Evolutionary conservation across 805 yeast genomes (phyloP), one percentile per base, ranked within the genome.

Genomic region (Candida koratica): DNA sequence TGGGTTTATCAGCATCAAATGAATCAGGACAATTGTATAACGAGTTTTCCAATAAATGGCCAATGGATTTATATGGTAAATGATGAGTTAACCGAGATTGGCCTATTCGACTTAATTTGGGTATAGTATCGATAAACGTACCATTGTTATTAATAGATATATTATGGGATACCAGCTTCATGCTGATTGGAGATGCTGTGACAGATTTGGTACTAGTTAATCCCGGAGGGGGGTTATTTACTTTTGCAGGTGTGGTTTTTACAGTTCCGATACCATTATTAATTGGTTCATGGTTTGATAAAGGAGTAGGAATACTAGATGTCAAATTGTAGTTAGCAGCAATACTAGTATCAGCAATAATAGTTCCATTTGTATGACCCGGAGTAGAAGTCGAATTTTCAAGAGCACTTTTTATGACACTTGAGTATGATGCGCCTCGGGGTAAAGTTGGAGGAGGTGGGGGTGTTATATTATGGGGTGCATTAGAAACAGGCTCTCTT

Each of bases 1-100:
- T 75, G 12, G 97, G 95, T 48, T 69, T 75, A 51, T 90, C 97
- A 2, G 95, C 81, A 55, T 90, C 95, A 40, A 80, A 74, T 1
- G 97, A 85, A 60, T 93, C 97, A 0, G 98, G 97, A 56, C 97
- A 87, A 51, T 84, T 84, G 47, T 85, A 66, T 41, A 86, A 67
- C 3, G 97, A 88, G 1, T 83, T 74, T 54, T 86, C 94, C 46
- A 90, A 66, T 47, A 75, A 65, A 39, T 71, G 70, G 33, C 74
- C 63, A 16, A 84, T 77, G 2, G 73, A 55, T 18, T 69, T 68
- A 41, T 75, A 64, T 12, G 79, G 67, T 17, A 76, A 67, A 16
- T 85, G 82, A 35, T 72, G 67, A 20, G 55, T 55, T 24, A 77
- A 55, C 28, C 83, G 61, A 22, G 54, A 58, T 54, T 42, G 77